Conservation (phyloP, 2,329 filamentous ascomycete genomes). For the Hypoxylon sp. region DNA sequence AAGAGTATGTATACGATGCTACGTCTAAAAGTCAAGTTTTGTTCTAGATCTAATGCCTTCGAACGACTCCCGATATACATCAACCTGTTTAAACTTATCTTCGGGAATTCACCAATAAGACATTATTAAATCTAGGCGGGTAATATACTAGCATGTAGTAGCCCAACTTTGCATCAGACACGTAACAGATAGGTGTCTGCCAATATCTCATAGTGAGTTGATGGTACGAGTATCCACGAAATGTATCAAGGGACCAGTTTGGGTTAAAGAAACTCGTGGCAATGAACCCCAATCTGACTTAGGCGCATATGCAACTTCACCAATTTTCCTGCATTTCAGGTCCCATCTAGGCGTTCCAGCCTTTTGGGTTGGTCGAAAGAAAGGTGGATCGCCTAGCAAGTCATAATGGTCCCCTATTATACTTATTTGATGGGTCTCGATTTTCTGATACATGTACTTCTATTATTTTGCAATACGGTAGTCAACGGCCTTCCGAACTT, state of each 20-base stretch:
- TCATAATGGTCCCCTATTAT: slow-evolving; percentile 1
- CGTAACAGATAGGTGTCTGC: too few species aligned
- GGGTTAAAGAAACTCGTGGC: not conserved
- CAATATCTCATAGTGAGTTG: too few species aligned
- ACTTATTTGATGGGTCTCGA: not conserved
- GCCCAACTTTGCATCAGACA: too few species aligned
- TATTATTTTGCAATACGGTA: not conserved
- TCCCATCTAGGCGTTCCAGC: slow-evolving; percentile 15
- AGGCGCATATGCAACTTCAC: slow-evolving; percentile 16
- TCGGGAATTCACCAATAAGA: too few species aligned
- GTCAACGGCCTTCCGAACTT: not conserved
- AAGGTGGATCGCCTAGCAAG: slow-evolving; percentile 6
- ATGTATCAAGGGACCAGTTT: too few species aligned
- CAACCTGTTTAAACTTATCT: not conserved
- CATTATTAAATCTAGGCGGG: too few species aligned
- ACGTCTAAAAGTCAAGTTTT: not conserved
- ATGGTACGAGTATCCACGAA: too few species aligned
- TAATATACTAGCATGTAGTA: too few species aligned
- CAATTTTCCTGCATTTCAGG: not conserved
- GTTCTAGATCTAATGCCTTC: not conserved
- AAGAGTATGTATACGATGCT: not conserved
- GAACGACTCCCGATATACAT: not conserved
- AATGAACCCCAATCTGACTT: slow-evolving; percentile 1
- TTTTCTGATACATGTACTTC: not conserved
- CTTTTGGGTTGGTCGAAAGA: slow-evolving; percentile 1